Percentiles rank a stretch among this genome's conserved stretches.
phyloP scores from a whole-genome alignment of 169 alveolate genomes.

The Pseudocohnilembus persalinus region DNA sequence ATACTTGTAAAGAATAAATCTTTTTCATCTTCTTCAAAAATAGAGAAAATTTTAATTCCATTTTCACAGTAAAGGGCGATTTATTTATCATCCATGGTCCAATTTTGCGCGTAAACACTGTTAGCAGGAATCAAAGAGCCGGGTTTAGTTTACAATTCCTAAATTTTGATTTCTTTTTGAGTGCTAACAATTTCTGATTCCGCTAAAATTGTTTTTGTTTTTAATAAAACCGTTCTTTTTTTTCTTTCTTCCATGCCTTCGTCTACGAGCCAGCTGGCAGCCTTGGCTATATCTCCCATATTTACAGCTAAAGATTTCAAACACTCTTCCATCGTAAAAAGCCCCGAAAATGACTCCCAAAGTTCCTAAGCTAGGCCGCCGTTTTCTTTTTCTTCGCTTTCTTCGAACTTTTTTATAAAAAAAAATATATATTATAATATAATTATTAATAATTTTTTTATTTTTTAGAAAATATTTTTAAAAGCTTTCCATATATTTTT shows the following conservation, averaged over 20 bases:
- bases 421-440: not conserved
- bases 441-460: no score
- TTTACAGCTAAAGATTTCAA: conserved; percentile 57
- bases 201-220: conserved; percentile 42
- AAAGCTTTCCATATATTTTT: no score
- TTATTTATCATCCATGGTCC: conserved; percentile 69
- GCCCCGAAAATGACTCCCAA: conserved; percentile 56
- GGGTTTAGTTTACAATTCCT: conserved; percentile 58
- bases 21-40: conserved; percentile 38
- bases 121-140: conserved; percentile 57
- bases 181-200: conserved; percentile 60
- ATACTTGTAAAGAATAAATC: conserved; percentile 17
- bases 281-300: conserved; percentile 54
- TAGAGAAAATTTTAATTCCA: conserved; percentile 46
- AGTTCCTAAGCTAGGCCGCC: conserved; percentile 48
- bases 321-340: conserved; percentile 56
- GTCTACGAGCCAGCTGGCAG: conserved; percentile 71
- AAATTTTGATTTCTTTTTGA: conserved; percentile 51
- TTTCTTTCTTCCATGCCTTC: conserved; percentile 68
- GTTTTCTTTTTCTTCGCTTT: conserved; percentile 18
- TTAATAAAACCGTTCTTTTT: conserved; percentile 44
- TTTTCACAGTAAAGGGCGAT: conserved; percentile 51
- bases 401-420: not conserved
- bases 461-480: no score
- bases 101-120: conserved; percentile 40